Base-by-base conservation (phyloP, 1,284 basidiomycete species). In the Vanrija sp. region DNA sequence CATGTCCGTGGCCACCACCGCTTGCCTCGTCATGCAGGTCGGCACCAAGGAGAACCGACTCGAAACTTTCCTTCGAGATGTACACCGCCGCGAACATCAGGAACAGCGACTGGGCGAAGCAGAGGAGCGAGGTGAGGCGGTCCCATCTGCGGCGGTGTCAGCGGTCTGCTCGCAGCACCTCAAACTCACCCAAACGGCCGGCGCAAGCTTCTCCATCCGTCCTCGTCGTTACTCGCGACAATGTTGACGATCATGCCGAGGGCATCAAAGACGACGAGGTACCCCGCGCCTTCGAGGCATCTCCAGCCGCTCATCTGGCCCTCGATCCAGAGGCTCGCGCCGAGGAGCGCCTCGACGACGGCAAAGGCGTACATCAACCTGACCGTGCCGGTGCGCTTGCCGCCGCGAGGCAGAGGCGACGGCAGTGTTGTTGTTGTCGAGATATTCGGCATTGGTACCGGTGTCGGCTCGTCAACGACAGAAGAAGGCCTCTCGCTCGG, bases 241-340 rank as follows among this genome's bases (percentile, higher is more conserved):
- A 86, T 73, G 21, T 79, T 77, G n/a, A 81, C 78, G 18, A 80
- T 83, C 5, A 92, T 82, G 0, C 91, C 91, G 62, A 91, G 80
- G 3, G 91, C 84, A 72, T 98, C 95, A 68, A 98, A 98, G 1
- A 98, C 92, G 28, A 96, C 85, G 82, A 96, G 88, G 72, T 98
- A 98, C 0, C 95, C 95, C 15, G 98, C 75, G 0, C 91, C 95
- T 0, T 93, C 94, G 54, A 89, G 86, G 2, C 88, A 82, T 25
- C 97, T 78, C 48, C 91, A 93, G 16, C 94, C 94, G 26, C 84
- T 83, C 58, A 88, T 86, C 73, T 98, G 95, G 1, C 93, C 94
- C n/a, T 82, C 81, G 3, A 95, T 85, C 95, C 95, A 98, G 10
- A 98, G 65, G 5, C 73, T 73, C 1, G 80, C 78, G 1, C 83